Evolutionary conservation across 305 asterid genomes (phyloP), one percentile per base, ranked within the genome.

Genomic region (Lippia alba): DNA sequence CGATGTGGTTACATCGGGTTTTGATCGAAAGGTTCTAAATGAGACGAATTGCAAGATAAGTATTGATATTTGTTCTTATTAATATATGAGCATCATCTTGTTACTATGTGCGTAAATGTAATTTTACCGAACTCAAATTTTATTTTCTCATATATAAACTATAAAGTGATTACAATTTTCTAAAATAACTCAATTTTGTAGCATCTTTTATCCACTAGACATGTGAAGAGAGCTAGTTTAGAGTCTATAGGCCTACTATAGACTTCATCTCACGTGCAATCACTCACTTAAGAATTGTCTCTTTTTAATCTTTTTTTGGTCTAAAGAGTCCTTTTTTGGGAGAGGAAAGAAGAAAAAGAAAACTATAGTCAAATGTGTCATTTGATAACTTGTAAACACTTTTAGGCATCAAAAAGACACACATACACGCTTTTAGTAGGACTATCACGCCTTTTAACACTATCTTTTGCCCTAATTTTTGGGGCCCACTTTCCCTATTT

Each of bases 381-480:
- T 74, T 74, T 65, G 16, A 50, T 64, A 63, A 65, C 71, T 72
- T 62, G 67, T 24, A 71, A 71, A 54, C 41, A 39, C 44, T 30
- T 53, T 56, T 60, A 34, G 51, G 67, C 58, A 65, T 51, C 17
- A 59, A 66, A 66, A 49, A 24, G 30, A 24, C 30, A 24, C 30
- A 24, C 30, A 24, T 24, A 72, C 74, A 61, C 74, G 66, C 46
- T 71, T 70, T 71, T 71, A 36, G 81, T 77, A 71, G 77, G 74
- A 44, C 74, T 40, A 45, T 55, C 71, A 50, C 81, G 71, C 78
- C 74, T 72, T 77, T 72, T 77, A 72, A 61, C 77, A 77, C 64
- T 54, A 5, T 54, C 60, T 44, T 75, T 63, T 39, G 18, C 64
- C 67, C 45, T 18, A 24, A 24, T 40, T 12, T 32, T 36, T 14